These are phyloP conservation scores for Periconia sp. DNA, from an alignment of 2,329 filamentous ascomycete genomes.

Conservation along the genomic window DNA sequence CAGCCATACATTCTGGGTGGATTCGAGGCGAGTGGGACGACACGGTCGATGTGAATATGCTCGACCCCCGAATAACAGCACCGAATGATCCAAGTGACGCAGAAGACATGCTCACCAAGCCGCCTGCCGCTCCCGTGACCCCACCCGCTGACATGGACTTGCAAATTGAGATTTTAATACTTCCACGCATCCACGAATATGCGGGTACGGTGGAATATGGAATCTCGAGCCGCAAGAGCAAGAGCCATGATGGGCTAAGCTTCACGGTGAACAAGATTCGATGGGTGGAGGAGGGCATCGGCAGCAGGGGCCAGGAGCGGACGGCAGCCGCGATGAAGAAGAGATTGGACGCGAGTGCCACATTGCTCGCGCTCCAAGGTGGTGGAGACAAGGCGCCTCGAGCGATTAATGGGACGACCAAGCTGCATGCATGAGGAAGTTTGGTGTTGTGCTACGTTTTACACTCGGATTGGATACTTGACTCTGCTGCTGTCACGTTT, in stretches of 20 bases:
- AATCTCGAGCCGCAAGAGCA: conserved; percentile 81
- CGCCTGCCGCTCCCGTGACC: conserved; percentile 61
- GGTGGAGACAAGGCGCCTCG: conserved; percentile 29
- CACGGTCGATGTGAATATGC: conserved; percentile 72
- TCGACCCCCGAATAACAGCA: conserved; percentile 62
- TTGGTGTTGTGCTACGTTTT: neutral
- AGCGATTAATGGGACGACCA: conserved; percentile 31
- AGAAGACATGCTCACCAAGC: conserved; percentile 49
- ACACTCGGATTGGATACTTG: conserved; percentile 8
- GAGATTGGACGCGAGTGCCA: conserved; percentile 43
- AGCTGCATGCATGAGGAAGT: conserved; percentile 31
- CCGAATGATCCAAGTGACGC: conserved; percentile 50
- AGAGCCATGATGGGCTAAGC: conserved; percentile 84
- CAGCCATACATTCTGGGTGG: conserved; percentile 92
- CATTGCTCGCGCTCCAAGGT: conserved; percentile 39
- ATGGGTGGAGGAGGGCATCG: conserved; percentile 79
- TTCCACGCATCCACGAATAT: conserved; percentile 81
- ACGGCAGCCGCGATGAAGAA: conserved; percentile 45
- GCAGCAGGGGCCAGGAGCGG: conserved; percentile 45
- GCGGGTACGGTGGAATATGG: conserved; percentile 77
- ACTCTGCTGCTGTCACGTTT: conserved; percentile 19
- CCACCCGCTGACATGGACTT: conserved; percentile 75
- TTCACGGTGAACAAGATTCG: conserved; percentile 82
- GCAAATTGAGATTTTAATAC: conserved; percentile 83
- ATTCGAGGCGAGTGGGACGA: conserved; percentile 87